phyloP scores from a whole-genome alignment of 164 flowering plant genomes.

The Vitis labrusca region DNA sequence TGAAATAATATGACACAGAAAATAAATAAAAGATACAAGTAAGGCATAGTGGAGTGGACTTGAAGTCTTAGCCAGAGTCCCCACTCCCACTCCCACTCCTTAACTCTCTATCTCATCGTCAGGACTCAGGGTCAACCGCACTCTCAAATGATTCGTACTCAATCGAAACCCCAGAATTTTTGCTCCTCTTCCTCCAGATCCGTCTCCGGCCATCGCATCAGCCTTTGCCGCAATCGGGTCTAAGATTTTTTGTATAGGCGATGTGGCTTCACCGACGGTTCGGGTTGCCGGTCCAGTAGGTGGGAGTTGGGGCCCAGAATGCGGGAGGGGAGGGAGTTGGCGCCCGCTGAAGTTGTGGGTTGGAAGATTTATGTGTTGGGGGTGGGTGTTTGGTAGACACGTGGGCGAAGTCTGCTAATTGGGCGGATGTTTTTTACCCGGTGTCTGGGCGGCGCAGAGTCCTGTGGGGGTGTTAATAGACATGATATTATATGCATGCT shows the following conservation, averaged over 20 bases:
- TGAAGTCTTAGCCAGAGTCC: no score
- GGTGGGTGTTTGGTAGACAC: constrained; percentile 63
- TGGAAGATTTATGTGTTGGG: constrained; percentile 53
- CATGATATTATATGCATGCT: no score
- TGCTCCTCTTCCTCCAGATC: constrained; percentile 31
- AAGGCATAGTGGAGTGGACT: no score
- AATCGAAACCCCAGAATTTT: constrained; percentile 15
- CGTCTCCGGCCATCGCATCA: constrained; percentile 42
- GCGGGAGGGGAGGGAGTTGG: constrained; percentile 55
- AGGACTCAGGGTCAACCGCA: constrained; percentile 24
- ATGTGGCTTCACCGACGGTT: constrained; percentile 34
- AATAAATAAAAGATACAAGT: no score
- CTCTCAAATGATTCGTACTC: constrained; percentile 45
- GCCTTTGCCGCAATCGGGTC: constrained; percentile 36
- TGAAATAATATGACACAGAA: no score
- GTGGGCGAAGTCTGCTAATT: constrained; percentile 42
- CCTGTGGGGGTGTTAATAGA: no score
- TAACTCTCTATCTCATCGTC: constrained; percentile 40
- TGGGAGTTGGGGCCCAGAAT: constrained; percentile 56
- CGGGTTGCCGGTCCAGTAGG: constrained; percentile 33
- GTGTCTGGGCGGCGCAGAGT: no score
- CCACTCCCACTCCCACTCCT: constrained; percentile 16
- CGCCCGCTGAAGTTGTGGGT: constrained; percentile 50
- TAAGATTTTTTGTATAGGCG: constrained; percentile 47
- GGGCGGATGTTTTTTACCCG: constrained; percentile 37